Evolutionary conservation across 2,329 filamentous ascomycete genomes (phyloP), one percentile per base, ranked within the genome.

Genomic region (Thielaviopsis ethacetica): DNA sequence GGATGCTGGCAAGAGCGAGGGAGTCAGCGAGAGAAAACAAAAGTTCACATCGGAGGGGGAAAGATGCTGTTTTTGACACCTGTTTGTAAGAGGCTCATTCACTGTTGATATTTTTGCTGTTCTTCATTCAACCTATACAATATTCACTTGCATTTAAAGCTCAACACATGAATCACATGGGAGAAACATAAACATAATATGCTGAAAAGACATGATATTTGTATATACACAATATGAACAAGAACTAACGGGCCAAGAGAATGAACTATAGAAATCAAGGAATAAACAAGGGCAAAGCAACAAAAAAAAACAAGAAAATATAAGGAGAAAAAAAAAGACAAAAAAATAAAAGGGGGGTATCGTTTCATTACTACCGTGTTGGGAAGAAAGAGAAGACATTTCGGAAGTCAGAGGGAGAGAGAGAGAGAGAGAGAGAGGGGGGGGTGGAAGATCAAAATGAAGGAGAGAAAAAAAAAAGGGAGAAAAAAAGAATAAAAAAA

Each of bases 51-150:
- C 4, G 5, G 24, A 22, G 5, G 21, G 21, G 2, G 34, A 15
- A 19, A 26, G 53, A 51, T 9, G 38, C 38, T 44, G 53, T 60
- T 60, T 60, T 38, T 54, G 53, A 58, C 51, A 55, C 51, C 26
- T 53, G 19, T 22, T 54, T 44, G 22, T 15, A 38, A 24, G 3
- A 57, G 30, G 47, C 13, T 44, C 15, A n/a, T 56, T 47, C 5
- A 2, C 22, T 53, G 17, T 26, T 17, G 13, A 12, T 53, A 12
- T n/a, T 53, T 53, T 22, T 38, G 41, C 1, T 17, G 6, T 30
- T 41, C 24, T 53, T 44, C 9, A n/a, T 17, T 44, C 17, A 44
- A 44, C 38, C 38, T 44, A 15, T 44, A 44, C 38, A 44, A 44
- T 44, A 44, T n/a, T 44, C 13, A 34, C 30, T 5, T 44, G 38